Evolutionary conservation across 371 early-diverging fungal genomes (phyloP).

Genomic region (Dentiscutata heterogama): DNA sequence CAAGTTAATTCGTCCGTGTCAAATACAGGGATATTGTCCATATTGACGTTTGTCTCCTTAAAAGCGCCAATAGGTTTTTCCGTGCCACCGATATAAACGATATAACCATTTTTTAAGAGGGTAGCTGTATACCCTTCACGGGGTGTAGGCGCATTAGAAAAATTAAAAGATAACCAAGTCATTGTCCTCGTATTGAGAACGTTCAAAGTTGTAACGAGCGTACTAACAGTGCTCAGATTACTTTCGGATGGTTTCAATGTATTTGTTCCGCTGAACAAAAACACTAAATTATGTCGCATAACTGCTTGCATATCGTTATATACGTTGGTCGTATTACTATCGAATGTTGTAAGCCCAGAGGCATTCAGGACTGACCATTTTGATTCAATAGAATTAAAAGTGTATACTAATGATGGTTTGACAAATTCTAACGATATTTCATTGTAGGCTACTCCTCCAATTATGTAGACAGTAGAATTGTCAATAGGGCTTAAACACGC

Average conservation of each 20-base stretch:
- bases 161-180: no score
- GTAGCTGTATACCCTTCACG: neutral
- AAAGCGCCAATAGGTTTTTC: neutral
- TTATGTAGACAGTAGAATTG: neutral
- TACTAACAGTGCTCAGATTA: no score
- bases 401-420: neutral
- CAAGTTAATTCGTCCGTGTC: neutral
- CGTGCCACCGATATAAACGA: conserved; percentile 11
- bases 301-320: no score
- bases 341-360: neutral
- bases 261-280: neutral
- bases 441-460: neutral
- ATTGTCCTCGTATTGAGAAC: no score
- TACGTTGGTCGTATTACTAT: neutral
- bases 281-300: neutral
- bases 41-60: neutral
- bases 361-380: neutral
- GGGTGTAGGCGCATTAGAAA: no score
- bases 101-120: neutral
- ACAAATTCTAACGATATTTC: neutral
- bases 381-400: neutral
- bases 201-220: no score
- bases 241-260: no score
- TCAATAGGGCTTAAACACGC: no score
- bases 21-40: neutral